Evolutionary conservation across 2,329 filamentous ascomycete species (phyloP).

Genomic region (Sarocladiaceae sp.): DNA sequence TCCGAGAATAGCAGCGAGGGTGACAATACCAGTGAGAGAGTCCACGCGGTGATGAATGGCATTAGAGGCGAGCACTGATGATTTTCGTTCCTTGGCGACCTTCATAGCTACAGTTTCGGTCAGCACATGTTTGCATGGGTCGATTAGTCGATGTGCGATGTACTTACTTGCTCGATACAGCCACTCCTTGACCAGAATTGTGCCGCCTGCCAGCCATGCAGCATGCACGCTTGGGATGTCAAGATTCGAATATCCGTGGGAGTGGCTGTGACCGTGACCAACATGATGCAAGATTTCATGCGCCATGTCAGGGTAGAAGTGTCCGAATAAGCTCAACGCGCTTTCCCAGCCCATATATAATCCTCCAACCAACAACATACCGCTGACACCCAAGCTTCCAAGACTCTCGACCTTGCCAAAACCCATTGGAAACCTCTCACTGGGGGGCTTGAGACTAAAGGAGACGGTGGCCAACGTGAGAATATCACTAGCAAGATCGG

Average conservation of each 20-base stretch:
- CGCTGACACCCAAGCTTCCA: conserved; percentile 87
- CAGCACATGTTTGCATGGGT: not conserved
- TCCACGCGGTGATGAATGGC: conserved; percentile 96
- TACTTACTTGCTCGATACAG: conserved; percentile 89
- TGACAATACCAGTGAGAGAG: conserved; percentile 91
- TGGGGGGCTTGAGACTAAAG: conserved; percentile 83
- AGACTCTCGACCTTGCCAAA: conserved; percentile 98
- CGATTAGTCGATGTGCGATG: not conserved
- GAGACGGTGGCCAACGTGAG: conserved; percentile 92
- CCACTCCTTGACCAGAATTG: conserved; percentile 93
- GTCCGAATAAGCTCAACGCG: conserved; percentile 60
- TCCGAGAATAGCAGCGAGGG: conserved; percentile 81
- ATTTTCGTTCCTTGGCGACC: conserved; percentile 88
- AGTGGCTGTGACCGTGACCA: conserved; percentile 56
- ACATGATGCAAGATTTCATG: conserved; percentile 60
- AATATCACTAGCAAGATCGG: conserved; percentile 91
- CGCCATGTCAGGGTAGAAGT: conserved; percentile 66
- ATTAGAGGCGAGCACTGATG: conserved; percentile 92
- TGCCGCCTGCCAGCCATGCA: conserved; percentile 88
- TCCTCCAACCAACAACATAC: conserved; percentile 83
- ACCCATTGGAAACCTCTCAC: conserved; percentile 77
- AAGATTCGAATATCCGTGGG: conserved; percentile 40
- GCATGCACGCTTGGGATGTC: conserved; percentile 82
- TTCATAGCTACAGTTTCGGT: conserved; percentile 69
- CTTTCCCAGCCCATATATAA: conserved; percentile 87